Evolutionary conservation across 371 early-diverging fungal genomes (phyloP), one percentile per base, ranked within the genome.

Genomic region (Apophysomyces ossiformis): DNA sequence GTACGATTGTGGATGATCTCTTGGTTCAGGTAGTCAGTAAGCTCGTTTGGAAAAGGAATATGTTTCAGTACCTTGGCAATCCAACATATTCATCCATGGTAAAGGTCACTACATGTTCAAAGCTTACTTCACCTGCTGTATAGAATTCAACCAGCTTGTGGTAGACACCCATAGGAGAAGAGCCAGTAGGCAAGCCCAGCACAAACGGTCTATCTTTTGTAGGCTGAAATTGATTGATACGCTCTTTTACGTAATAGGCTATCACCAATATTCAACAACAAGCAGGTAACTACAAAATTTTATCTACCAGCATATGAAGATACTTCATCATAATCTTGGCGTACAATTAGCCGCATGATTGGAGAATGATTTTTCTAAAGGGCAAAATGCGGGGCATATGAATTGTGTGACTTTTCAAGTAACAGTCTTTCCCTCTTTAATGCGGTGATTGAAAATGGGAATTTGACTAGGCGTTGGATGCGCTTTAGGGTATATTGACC

Each of bases 1-100:
- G 73, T 87, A 87, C 43, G 84, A 82, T 70, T 88, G 85, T 8
- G 86, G 86, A 63, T 88, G 88, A 62, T 86, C 85, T 46, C 83
- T 69, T 46, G 62, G 54, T 50, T 21, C 21, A 21, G 21, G 16
- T 50, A 50, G 11, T 50, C 11, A n/a, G 16, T 18, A 50, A 2
- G 21, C 5, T 4, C 21, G 5, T 21, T n/a, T 18, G 15, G 16
- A 1, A 45, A 6, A 4, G 9, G 18, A 16, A n/a, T 35, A 21
- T 7, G 6, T 37, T 56, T 38, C 7, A 39, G 43, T 66, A 65
- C 63, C 67, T 61, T 16, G 82, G 85, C 43, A 84, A 75, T 1
- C 86, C 86, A 9, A 83, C 86, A 50, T 86, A 86, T 70, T 86
- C 86, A 50, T 86, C 86, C 82, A 82, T 82, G 64, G 81, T 82